Percentiles rank a stretch among this genome's conserved stretches.
These are phyloP conservation scores for Thermochaetoides dissita DNA, from an alignment of 2,329 filamentous ascomycete species.

Conservation along the genomic window DNA sequence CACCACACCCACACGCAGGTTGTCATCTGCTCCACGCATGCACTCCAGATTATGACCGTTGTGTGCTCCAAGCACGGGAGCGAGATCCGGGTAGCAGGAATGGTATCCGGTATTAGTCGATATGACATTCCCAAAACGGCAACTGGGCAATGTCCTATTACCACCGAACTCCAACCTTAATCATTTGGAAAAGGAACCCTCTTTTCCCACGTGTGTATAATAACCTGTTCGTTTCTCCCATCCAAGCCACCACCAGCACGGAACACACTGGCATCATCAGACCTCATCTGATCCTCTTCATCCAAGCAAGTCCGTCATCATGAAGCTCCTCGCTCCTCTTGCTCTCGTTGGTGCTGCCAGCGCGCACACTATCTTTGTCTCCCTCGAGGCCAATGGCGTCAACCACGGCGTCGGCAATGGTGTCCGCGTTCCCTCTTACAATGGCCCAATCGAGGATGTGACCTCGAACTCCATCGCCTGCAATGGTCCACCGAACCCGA, in stretches of 20 bases:
- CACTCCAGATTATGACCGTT: not conserved
- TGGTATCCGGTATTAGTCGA: too few relatives aligned
- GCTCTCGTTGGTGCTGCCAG: constrained; percentile 11
- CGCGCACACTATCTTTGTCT: constrained; percentile 15
- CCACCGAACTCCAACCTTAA: too few relatives aligned
- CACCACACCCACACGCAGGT: not conserved
- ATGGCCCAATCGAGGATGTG: constrained; percentile 16
- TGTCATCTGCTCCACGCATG: not conserved
- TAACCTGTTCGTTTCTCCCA: not conserved
- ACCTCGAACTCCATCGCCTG: constrained; percentile 15
- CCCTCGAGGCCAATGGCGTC: constrained; percentile 14
- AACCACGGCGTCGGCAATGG: constrained; percentile 15
- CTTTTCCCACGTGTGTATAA: too few relatives aligned
- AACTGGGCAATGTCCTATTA: too few relatives aligned
- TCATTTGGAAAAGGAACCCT: too few relatives aligned
- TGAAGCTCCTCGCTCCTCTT: constrained; percentile 14
- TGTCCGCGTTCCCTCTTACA: constrained; percentile 15
- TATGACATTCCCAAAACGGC: too few relatives aligned
- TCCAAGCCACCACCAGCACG: not conserved
- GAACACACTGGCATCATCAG: not conserved
- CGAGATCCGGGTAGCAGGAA: not conserved
- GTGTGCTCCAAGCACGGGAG: not conserved
- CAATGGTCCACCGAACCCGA: constrained; percentile 16
- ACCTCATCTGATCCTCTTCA: not conserved
- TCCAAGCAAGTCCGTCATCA: constrained; percentile 2